Conservation (phyloP, 108 stramenopile genomes). For the Skeletonema marinoi region DNA sequence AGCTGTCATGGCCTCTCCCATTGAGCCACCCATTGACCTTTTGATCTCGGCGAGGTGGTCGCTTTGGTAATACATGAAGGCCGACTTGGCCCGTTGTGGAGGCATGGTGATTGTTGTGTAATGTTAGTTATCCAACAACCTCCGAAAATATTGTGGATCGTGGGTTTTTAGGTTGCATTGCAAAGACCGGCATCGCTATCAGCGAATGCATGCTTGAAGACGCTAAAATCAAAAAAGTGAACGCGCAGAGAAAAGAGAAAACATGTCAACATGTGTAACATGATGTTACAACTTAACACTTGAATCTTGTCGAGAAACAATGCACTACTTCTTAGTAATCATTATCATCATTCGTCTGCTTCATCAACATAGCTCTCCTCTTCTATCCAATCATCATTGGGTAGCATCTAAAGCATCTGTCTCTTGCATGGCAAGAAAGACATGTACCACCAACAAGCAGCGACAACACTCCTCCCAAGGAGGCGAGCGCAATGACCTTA, state of each 20-base stretch:
- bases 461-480: background rate
- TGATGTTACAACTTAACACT: background rate
- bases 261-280: background rate
- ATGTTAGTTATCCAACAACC: background rate
- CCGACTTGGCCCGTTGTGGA: constrained; percentile 75
- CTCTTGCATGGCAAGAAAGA: background rate
- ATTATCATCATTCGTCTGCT: background rate
- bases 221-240: too few relatives aligned
- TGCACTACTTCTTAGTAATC: background rate
- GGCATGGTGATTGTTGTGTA: constrained; percentile 33
- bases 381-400: background rate
- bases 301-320: too few relatives aligned
- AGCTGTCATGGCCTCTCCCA: constrained; percentile 88
- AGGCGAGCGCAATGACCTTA: background rate
- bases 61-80: constrained; percentile 80
- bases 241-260: too few relatives aligned
- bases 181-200: background rate
- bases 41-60: constrained; percentile 69
- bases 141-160: background rate
- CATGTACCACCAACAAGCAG: too few relatives aligned
- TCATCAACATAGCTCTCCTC: background rate
- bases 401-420: background rate
- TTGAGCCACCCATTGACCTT: constrained; percentile 56
- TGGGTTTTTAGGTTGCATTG: background rate
- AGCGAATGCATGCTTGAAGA: too few relatives aligned